Evolutionary conservation across 768 basidiomycete genomes (phyloP).

Genomic region (Tricholoma flavovirens): DNA sequence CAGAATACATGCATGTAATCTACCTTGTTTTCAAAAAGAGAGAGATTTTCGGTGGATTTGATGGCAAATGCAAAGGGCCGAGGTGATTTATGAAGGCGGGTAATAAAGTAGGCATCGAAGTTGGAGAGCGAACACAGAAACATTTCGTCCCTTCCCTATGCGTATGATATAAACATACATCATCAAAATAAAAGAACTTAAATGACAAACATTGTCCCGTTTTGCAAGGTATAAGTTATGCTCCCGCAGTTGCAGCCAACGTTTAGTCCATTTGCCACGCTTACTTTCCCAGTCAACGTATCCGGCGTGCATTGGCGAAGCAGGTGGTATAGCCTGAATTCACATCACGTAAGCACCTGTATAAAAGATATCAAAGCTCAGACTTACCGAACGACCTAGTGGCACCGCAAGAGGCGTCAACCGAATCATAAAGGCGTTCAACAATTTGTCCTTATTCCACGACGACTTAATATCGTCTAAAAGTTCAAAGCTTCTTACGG

Average conservation of each 20-base stretch:
- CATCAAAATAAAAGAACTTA: neutral
- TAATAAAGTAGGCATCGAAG: slow-evolving; percentile 84
- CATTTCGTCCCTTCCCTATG: slow-evolving; percentile 77
- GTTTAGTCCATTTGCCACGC: slow-evolving; percentile 92
- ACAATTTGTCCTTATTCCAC: slow-evolving; percentile 80
- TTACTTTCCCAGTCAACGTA: slow-evolving; percentile 89
- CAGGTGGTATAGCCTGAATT: slow-evolving; percentile 36
- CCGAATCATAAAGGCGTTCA: slow-evolving; percentile 79
- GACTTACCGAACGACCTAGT: slow-evolving; percentile 55
- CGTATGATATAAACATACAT: slow-evolving; percentile 4
- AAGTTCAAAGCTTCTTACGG: slow-evolving; percentile 83
- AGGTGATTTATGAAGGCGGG: slow-evolving; percentile 72
- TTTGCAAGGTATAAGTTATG: slow-evolving; percentile 86
- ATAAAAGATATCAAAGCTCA: neutral
- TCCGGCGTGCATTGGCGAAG: slow-evolving; percentile 41
- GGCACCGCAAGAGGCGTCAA: slow-evolving; percentile 58
- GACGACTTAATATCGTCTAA: slow-evolving; percentile 72
- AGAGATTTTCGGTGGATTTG: slow-evolving; percentile 83
- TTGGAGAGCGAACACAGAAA: slow-evolving; percentile 81
- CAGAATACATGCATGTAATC: slow-evolving; percentile 89
- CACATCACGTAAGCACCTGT: slow-evolving; percentile 5
- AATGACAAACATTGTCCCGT: slow-evolving; percentile 66
- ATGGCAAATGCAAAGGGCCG: slow-evolving; percentile 82
- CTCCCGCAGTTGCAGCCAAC: slow-evolving; percentile 83
- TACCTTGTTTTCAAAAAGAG: slow-evolving; percentile 79